Base-by-base conservation (phyloP, 768 basidiomycete genomes). In the Termitomyces sp. region DNA sequence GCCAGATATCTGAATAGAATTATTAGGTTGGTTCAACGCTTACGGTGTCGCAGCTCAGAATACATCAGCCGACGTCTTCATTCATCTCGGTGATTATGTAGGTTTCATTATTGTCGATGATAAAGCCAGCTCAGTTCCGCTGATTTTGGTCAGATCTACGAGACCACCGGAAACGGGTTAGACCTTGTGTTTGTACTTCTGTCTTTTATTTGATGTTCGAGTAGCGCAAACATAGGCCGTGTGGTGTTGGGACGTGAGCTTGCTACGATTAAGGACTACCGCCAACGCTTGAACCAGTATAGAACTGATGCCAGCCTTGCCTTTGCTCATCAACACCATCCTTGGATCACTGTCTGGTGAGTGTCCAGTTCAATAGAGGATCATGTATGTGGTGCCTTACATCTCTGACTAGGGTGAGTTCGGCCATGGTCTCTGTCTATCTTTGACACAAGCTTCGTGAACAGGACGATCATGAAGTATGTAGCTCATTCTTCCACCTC, bases 61-160 rank as follows among this genome's bases (percentile, higher is more conserved):
- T 28, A 45, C 77, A 12, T 71, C 71, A 12, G 74, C 79, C 1
- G 79, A 83, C 56, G 66, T 81, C 35, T 82, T 80, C 54, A 64
- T 84, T 10, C 82, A 84, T 59, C 71, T 84, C 19, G 82, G 82
- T 7, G 82, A 83, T 66, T 85, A 83, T 54, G 53, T 54, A 54
- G 22, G 44, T 38, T n/a, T n/a, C n/a, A 12, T 14, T 19, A 22
- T 28, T 14, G 3, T 17, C 35, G 26, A 40, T 37, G 26, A 40
- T 37, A n/a, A 50, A 38, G 37, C 11, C n/a, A 11, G 9, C 5
- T 48, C 24, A 26, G 19, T 5, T 24, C 15, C 17, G 1, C 15
- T 37, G 21, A 48, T 24, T 24, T 24, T 2, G 2, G 8, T n/a
- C 22, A 48, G 47, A 48, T 48, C 14, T 48, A 48, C 9, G 47